Conservation (phyloP, 1,139 yeast species). For the Yamadazyma conglobata region DNA sequence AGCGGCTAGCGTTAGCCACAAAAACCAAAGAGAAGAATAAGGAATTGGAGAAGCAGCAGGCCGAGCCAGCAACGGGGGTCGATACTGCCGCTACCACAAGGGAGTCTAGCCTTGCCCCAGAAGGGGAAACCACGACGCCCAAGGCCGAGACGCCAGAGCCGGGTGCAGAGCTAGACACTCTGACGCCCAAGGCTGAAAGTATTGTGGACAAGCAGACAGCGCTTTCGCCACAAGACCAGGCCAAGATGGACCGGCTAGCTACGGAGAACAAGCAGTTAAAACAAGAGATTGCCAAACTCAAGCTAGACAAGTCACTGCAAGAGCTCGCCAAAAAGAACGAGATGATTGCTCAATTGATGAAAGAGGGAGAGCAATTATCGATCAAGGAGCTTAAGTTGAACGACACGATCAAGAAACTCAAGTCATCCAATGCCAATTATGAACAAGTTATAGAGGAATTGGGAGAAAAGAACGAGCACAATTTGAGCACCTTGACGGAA, state of each 20-base stretch:
- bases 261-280: slow-evolving; percentile 7
- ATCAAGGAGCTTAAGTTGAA: slow-evolving; percentile 68
- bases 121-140: too few species aligned
- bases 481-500: slow-evolving; percentile 26
- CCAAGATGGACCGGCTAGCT: slow-evolving; percentile 8
- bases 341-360: slow-evolving; percentile 55
- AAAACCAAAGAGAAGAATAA: slow-evolving; percentile 35
- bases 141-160: too few species aligned
- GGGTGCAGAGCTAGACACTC: too few species aligned
- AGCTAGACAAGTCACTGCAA: slow-evolving; percentile 9
- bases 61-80: too few species aligned
- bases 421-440: slow-evolving; percentile 45
- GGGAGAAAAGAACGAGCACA: slow-evolving; percentile 29
- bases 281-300: slow-evolving; percentile 6
- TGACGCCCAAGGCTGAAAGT: neutral
- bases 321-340: slow-evolving; percentile 50
- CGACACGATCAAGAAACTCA: slow-evolving; percentile 63
- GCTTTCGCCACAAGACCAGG: too few species aligned
- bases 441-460: slow-evolving; percentile 37
- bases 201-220: slow-evolving; percentile 5
- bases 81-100: too few species aligned
- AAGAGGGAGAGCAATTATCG: slow-evolving; percentile 79
- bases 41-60: slow-evolving; percentile 3
- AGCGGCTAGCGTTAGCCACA: slow-evolving; percentile 79
- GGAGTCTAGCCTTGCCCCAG: too few species aligned